Percentiles rank a stretch among this genome's conserved stretches.
phyloP scores from a whole-genome alignment of 345 rosid genomes.

The Populus simonii region DNA sequence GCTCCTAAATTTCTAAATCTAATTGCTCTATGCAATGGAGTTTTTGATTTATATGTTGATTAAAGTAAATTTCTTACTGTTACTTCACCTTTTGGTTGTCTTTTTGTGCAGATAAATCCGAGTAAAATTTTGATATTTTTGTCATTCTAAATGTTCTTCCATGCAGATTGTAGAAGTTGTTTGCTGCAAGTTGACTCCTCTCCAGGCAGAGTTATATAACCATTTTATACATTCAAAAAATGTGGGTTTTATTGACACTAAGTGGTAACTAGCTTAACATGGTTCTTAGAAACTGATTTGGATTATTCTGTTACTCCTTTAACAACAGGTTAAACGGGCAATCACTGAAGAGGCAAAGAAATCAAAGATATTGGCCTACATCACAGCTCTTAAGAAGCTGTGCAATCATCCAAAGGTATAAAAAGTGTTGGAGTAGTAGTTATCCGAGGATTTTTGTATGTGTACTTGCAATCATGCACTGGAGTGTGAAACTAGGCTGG shows the following conservation, averaged over 20 bases:
- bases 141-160: neutral
- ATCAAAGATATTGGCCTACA: constrained; percentile 92
- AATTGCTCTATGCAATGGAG: neutral
- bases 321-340: constrained; percentile 72
- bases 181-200: constrained; percentile 94
- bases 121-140: neutral
- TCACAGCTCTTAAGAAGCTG: constrained; percentile 98
- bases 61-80: neutral
- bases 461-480: neutral
- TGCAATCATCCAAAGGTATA: constrained; percentile 98
- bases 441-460: neutral
- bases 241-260: constrained; percentile 42
- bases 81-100: neutral
- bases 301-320: constrained; percentile 3
- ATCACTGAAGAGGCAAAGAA: constrained; percentile 74
- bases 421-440: neutral
- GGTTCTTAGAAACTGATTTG: neutral
- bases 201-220: constrained; percentile 77
- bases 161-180: constrained; percentile 95
- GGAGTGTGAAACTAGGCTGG: neutral
- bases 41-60: neutral
- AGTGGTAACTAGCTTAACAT: neutral
- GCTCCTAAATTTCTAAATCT: neutral
- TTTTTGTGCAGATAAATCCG: neutral
- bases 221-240: constrained; percentile 97